Base-by-base conservation (phyloP, 345 rosid genomes). In the Atalantia buxifolia region DNA sequence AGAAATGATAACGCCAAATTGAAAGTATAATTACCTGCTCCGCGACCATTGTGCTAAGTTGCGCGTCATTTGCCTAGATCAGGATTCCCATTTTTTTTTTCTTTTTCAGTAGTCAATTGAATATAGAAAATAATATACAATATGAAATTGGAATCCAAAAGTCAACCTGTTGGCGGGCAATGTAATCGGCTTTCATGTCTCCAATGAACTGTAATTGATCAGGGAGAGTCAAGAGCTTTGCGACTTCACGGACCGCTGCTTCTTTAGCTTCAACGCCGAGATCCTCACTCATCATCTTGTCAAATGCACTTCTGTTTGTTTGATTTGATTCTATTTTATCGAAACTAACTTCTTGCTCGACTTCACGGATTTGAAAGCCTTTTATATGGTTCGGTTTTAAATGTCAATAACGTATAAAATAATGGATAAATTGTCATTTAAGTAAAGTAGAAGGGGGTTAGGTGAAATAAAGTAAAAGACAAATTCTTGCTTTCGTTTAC, bases 231-330 rank as follows among this genome's bases (percentile, higher is more conserved):
- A 97, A 77, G 25, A 97, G 92, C 91, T 97, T 97, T 22, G 98
- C 97, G 35, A 97, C 99, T 86, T 97, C 99, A 2, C 99, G 92
- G 5, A 97, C 99, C 22, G 99, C 88, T 22, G 96, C 88, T 78
- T 97, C 99, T 87, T 94, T 97, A 31, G 99, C 99, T 77, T 97
- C 99, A 66, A 97, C 94, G 63, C 99, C 99, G 62, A 93, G 95
- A 94, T 97, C 99, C 73, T 97, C 98, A 53, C 81, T 93, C 92
- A 90, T 92, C 96, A 90, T 92, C 76, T 82, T 50, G 74, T 38
- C 42, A 0, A 8, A 9, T 65, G 21, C 69, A 3, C 24, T 19
- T 65, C 69, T 33, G 42, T 19, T 65, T 33, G 21, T 33, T 65
- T 33, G 25, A 19, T 65, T 65, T 9, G 27, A 59, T n/a, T 9